Percentiles rank a stretch among this genome's conserved stretches.
Evolutionary conservation across 345 rosid species (phyloP).

Genomic region (Sonneratia alba): DNA sequence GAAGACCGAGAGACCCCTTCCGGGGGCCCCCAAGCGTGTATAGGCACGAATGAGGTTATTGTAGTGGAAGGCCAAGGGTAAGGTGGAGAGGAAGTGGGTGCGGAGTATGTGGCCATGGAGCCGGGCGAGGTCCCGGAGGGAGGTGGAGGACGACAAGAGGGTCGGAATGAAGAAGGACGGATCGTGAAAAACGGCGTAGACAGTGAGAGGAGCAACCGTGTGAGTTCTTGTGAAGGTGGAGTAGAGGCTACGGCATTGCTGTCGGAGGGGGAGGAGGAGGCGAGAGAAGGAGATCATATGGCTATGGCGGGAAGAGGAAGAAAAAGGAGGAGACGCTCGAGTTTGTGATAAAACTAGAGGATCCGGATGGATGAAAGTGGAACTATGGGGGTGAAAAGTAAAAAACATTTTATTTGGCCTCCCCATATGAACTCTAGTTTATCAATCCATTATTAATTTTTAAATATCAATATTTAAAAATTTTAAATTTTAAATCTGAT

Average conservation of each 20-base stretch:
- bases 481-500: too few species aligned
- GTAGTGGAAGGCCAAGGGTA: slow-evolving; percentile 42
- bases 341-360: too few species aligned
- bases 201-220: neutral
- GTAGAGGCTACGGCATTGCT: neutral
- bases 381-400: too few species aligned
- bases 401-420: too few species aligned
- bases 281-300: neutral
- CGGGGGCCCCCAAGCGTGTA: slow-evolving; percentile 43
- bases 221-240: neutral
- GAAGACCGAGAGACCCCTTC: slow-evolving; percentile 35
- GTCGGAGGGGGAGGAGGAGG: neutral
- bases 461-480: too few species aligned
- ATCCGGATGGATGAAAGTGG: too few species aligned
- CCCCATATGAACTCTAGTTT: too few species aligned
- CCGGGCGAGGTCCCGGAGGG: slow-evolving; percentile 31
- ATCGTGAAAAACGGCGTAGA: neutral
- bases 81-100: slow-evolving; percentile 29
- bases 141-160: slow-evolving; percentile 34
- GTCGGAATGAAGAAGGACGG: slow-evolving; percentile 22
- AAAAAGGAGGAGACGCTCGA: slow-evolving; percentile 9
- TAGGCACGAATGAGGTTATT: slow-evolving; percentile 70
- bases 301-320: slow-evolving; percentile 23
- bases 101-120: slow-evolving; percentile 45
- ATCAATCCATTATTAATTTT: too few species aligned